These are phyloP conservation scores for Skeletonema potamos DNA, from an alignment of 108 stramenopile genomes.

Conservation along the genomic window DNA sequence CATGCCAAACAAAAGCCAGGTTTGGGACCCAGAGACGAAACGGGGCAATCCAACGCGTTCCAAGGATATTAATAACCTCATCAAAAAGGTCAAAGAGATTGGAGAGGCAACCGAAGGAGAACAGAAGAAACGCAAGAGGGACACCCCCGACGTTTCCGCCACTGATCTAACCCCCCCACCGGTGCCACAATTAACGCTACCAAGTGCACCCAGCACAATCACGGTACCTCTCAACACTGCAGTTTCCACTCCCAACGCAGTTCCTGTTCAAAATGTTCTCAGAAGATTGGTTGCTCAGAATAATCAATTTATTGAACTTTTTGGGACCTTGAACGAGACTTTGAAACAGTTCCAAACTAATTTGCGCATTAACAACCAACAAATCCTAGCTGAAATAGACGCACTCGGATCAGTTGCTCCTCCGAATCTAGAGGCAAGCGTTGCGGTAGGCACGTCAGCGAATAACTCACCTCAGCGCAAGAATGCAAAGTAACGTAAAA, in stretches of 20 bases:
- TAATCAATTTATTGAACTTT: not conserved
- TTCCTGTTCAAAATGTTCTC: not conserved
- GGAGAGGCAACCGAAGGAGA: slow-evolving; percentile 4
- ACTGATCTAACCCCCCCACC: not conserved
- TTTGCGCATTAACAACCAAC: not conserved
- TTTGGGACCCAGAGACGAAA: not conserved
- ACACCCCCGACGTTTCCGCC: not conserved
- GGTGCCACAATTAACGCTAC: not conserved
- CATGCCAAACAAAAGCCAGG: slow-evolving; percentile 3
- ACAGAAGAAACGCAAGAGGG: slow-evolving; percentile 10
- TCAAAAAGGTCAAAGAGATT: not conserved
- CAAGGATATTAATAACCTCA: not conserved
- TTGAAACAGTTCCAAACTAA: not conserved
- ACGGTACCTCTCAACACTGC: not conserved
- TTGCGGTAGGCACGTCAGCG: not conserved
- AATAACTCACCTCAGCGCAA: not conserved
- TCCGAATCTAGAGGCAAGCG: not conserved
- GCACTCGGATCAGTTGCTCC: not conserved
- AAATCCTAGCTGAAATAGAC: not conserved
- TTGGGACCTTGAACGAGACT: not conserved
- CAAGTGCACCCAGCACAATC: not conserved
- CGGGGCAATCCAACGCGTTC: slow-evolving; percentile 11
- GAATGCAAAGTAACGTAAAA: not conserved
- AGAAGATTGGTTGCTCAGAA: not conserved
- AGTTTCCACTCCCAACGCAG: not conserved